Base-by-base conservation (phyloP, 441 rosid species). In the Geranium incanum region DNA sequence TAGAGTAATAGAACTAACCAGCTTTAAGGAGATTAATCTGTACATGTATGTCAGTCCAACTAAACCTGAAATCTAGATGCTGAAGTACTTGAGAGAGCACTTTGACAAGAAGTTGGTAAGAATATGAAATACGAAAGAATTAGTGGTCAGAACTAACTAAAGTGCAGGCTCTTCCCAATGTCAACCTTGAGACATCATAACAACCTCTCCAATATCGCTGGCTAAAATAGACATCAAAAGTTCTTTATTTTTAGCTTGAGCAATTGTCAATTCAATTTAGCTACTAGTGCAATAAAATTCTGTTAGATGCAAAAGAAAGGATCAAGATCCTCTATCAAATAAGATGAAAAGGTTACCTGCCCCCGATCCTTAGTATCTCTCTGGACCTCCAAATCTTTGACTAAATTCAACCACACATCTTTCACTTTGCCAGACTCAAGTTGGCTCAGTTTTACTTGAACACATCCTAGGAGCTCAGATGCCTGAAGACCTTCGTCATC, bases 401-500 rank as follows among this genome's bases (percentile, higher is more conserved):
- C 93, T 69, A 95, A 77, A 52, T 86, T 88, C 80, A 93, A 75
- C 98, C 99, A 93, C 23, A 87, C 68, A 69, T 88, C 97, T 84
- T 91, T 90, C 68, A 91, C 95, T 78, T 91, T 93, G 67, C 97
- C 99, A 1, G 98, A 97, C 73, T 83, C 87, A 39, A 93, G 98
- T 52, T 74, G 89, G 12, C 71, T 75, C 48, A 96, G 70, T 7
- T 76, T 78, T 64, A 93, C 76, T 72, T 85, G 97, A 78, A 97
- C 96, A 76, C 84, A 84, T 11, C 98, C 97, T 0, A 96, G 78
- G 60, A 87, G 84, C 75, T 96, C 98, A 68, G 99, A 69, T 15
- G 92, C 89, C 64, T 86, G 92, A 68, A 93, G 77, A 68, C 99
- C 98, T 80, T 96, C 98, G 18, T 96, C 91, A n/a, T 96, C 99